Conservation (phyloP, 2,329 filamentous ascomycete genomes). For the Talaromyces piceae region DNA sequence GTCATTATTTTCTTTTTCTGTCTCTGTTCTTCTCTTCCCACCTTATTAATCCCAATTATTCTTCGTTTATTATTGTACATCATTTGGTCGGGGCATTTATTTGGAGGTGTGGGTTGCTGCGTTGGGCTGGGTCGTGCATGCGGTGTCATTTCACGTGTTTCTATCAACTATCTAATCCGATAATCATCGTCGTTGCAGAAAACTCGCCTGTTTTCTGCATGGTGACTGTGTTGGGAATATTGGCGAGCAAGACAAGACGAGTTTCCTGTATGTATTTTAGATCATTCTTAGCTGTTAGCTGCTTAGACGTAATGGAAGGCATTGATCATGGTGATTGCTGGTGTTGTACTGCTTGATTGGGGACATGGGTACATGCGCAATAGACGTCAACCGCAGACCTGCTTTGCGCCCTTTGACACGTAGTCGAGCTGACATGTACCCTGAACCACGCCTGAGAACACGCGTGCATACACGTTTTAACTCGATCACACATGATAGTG, state of each 20-base stretch:
- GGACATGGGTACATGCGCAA: too few species aligned
- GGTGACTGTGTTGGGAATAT: not conserved
- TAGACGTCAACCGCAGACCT: too few species aligned
- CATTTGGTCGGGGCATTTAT: not conserved
- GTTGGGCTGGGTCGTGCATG: not conserved
- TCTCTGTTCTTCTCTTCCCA: not conserved
- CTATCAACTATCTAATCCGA: not conserved
- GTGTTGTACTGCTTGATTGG: too few species aligned
- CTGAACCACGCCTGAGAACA: too few species aligned
- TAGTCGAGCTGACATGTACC: too few species aligned
- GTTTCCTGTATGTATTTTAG: not conserved
- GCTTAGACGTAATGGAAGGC: not conserved
- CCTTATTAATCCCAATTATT: not conserved
- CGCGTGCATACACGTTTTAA: too few species aligned
- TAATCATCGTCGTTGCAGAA: too few species aligned
- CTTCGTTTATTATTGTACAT: not conserved
- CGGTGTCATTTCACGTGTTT: not conserved
- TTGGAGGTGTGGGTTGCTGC: not conserved
- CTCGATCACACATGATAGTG: too few species aligned
- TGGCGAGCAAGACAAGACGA: not conserved
- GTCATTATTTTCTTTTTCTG: not conserved
- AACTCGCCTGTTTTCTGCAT: too few species aligned
- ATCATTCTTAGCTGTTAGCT: not conserved
- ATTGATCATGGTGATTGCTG: too few species aligned
- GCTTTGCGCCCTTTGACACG: too few species aligned